Conservation (phyloP, 352 stramenopile species). For the Thraustochytrium sp. region DNA sequence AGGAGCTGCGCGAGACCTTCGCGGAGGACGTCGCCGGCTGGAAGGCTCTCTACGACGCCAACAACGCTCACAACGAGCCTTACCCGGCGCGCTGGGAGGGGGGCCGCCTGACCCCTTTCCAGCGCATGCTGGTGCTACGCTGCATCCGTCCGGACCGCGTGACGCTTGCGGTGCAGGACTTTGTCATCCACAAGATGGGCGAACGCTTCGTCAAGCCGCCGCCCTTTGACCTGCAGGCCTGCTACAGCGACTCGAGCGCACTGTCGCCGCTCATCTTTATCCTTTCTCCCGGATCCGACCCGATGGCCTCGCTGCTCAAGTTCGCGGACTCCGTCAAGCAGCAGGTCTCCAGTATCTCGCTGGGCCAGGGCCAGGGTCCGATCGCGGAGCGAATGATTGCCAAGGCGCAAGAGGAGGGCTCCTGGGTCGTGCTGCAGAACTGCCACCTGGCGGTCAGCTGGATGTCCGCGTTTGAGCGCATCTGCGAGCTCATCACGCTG, state of each 20-base stretch:
- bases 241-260: conserved; percentile 83
- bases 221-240: conserved; percentile 83
- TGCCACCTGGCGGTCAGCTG: conserved; percentile 88
- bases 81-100: conserved; percentile 58
- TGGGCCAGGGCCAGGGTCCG: conserved; percentile 85
- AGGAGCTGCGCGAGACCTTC: conserved; percentile 81
- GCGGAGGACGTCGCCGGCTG: conserved; percentile 54
- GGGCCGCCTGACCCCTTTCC: conserved; percentile 66
- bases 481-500: conserved; percentile 76
- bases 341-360: conserved; percentile 84
- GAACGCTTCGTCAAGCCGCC: conserved; percentile 84
- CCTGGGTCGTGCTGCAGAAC: conserved; percentile 93
- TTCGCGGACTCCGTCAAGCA: conserved; percentile 74
- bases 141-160: conserved; percentile 85
- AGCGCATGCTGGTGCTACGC: conserved; percentile 78
- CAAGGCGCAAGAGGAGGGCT: conserved; percentile 62
- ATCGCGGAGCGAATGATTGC: conserved; percentile 81
- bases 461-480: conserved; percentile 87
- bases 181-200: conserved; percentile 69
- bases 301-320: conserved; percentile 87
- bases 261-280: conserved; percentile 89
- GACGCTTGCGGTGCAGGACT: conserved; percentile 78
- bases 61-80: conserved; percentile 70
- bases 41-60: conserved; percentile 64
- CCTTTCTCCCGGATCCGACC: conserved; percentile 84